Evolutionary conservation across 2,329 filamentous ascomycete species (phyloP), one percentile per base, ranked within the genome.

Genomic region (Phaeosphaeria sp.): DNA sequence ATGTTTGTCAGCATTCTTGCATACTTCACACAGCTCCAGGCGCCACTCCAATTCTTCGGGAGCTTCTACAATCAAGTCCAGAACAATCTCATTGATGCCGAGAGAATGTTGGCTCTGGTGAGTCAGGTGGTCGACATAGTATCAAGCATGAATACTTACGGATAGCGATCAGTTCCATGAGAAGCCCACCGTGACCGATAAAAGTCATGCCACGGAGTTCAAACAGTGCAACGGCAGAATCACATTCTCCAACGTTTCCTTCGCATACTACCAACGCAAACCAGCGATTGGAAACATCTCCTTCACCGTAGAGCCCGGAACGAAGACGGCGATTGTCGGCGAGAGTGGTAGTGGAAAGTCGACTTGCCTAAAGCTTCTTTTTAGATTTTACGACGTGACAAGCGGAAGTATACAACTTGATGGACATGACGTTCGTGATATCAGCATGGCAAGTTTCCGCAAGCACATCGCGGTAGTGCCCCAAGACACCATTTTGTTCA

Each of bases 391-490:
- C 74, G 84, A 87, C 53, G 78, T 84, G 3, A 78, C 76, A 1
- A 64, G 63, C 1, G 86, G 86, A 2, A 69, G 74, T 15, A 85
- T 87, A 54, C 73, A 72, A 0, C 82, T 87, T 36, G 84, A 87
- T 61, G 84, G 81, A 0, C 79, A 83, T 55, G 82, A 87, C 61
- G 80, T 90, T 20, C 80, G 84, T 13, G 75, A 84, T 47, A 78
- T 89, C 2, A 85, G 80, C 0, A 74, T 88, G 7, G 76, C 79
- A 52, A 85, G 81, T 27, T 76, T 89, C 4, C 80, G 87, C 13
- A 79, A 83, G 15, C 77, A 79, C 11, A 81, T 90, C 44, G 86
- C 86, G n/a, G 80, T 88, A n/a, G 87, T 89, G 0, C 87, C 87
- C 1, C 85, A 90, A 71, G 84, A 87, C 56, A 83, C 86, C 0